These are phyloP conservation scores for Cetradonia linearis DNA, from an alignment of 495 filamentous ascomycete species.

Conservation along the genomic window DNA sequence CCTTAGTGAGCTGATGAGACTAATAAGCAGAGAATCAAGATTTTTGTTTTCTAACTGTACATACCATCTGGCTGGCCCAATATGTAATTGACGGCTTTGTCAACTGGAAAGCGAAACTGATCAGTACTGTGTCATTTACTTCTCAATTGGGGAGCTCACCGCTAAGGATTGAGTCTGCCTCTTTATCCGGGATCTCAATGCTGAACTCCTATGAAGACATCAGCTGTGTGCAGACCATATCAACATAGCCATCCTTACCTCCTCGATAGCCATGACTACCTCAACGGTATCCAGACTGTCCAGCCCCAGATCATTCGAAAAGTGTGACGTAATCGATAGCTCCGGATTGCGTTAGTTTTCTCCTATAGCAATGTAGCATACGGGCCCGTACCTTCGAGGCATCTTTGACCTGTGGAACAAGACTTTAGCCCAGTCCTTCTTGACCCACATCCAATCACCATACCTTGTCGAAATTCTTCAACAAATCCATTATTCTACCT, in stretches of 20 bases:
- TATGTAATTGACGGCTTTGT: constrained; percentile 94
- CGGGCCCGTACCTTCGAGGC: constrained; percentile 52
- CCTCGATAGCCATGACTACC: constrained; percentile 99
- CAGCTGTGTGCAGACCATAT: constrained; percentile 7
- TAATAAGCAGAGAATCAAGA: neutral
- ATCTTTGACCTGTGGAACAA: constrained; percentile 54
- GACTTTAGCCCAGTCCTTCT: constrained; percentile 24
- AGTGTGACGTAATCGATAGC: constrained; percentile 76
- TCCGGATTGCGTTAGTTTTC: constrained; percentile 30
- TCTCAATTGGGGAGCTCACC: constrained; percentile 49
- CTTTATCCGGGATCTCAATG: constrained; percentile 99
- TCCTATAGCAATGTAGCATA: constrained; percentile 7
- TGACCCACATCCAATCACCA: constrained; percentile 25
- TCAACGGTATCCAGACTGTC: constrained; percentile 97
- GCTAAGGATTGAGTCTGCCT: constrained; percentile 92
- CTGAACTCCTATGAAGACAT: constrained; percentile 74
- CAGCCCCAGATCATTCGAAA: constrained; percentile 88
- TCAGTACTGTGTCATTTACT: constrained; percentile 1
- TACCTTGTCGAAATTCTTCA: constrained; percentile 97
- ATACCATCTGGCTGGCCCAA: constrained; percentile 80
- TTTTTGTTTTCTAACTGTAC: constrained; percentile 4
- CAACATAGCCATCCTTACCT: constrained; percentile 49
- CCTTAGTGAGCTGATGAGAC: constrained; percentile 19
- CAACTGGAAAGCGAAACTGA: constrained; percentile 47
- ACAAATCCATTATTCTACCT: constrained; percentile 80